Percentiles rank a stretch among this genome's conserved stretches.
Conservation (phyloP, 176 grass and related monocot genomes). For the Dactylis glomerata region DNA sequence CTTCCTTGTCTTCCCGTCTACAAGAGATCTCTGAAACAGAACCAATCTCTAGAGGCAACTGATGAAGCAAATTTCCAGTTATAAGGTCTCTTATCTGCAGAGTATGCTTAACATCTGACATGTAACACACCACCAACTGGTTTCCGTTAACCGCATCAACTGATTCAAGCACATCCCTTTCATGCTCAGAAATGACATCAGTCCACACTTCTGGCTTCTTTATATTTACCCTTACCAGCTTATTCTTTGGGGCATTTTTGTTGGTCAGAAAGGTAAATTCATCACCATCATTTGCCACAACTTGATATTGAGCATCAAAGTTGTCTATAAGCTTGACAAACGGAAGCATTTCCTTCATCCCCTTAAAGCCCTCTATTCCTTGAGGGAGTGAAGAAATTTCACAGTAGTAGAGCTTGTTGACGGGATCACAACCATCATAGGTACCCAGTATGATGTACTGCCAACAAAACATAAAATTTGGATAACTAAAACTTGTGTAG, state of each 20-base stretch:
- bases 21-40: conserved; percentile 73
- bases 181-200: conserved; percentile 70
- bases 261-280: conserved; percentile 91
- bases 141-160: conserved; percentile 57
- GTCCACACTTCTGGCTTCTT: conserved; percentile 58
- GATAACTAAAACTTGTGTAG: background rate
- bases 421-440: conserved; percentile 74
- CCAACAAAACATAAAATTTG: conserved; percentile 23
- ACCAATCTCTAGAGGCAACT: conserved; percentile 84
- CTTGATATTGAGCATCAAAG: conserved; percentile 72
- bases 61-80: conserved; percentile 72
- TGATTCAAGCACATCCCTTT: conserved; percentile 78
- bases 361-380: conserved; percentile 70
- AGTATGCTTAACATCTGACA: conserved; percentile 89
- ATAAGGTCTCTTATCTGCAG: conserved; percentile 82
- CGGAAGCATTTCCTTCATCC: conserved; percentile 55
- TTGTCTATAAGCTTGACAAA: conserved; percentile 90
- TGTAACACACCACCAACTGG: conserved; percentile 79
- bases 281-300: conserved; percentile 71
- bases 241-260: conserved; percentile 78
- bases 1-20: conserved; percentile 68
- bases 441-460: conserved; percentile 73
- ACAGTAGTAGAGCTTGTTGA: conserved; percentile 90
- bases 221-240: conserved; percentile 73
- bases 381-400: conserved; percentile 63